Percentiles rank a stretch among this genome's conserved stretches.
These are phyloP conservation scores for Penicillium decumbens DNA, from an alignment of 2,329 filamentous ascomycete genomes.

Conservation along the genomic window DNA sequence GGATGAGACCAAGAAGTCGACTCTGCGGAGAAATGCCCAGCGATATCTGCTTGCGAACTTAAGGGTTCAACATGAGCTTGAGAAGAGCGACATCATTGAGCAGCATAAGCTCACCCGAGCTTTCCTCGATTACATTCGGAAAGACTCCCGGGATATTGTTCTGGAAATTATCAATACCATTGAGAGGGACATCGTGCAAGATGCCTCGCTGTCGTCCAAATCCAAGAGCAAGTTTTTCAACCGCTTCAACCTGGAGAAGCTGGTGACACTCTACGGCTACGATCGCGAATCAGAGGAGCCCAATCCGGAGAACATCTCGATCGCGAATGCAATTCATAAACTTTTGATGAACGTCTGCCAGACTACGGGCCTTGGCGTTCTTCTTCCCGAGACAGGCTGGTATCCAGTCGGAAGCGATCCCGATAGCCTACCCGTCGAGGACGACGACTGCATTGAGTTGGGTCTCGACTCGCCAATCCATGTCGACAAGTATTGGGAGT, in stretches of 20 bases:
- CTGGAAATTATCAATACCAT: conserved; percentile 69
- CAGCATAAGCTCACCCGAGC: conserved; percentile 65
- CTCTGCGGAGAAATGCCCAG: conserved; percentile 76
- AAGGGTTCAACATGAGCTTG: conserved; percentile 69
- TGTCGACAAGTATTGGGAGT: conserved; percentile 62
- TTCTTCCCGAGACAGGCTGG: conserved; percentile 73
- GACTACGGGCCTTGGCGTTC: conserved; percentile 64
- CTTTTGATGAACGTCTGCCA: conserved; percentile 75
- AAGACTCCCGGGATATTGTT: conserved; percentile 71
- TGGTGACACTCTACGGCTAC: conserved; percentile 66
- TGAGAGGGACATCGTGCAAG: conserved; percentile 66
- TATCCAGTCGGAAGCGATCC: conserved; percentile 69
- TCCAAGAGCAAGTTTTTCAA: conserved; percentile 73
- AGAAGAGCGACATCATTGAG: conserved; percentile 76
- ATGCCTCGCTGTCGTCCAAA: conserved; percentile 66
- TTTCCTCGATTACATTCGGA: conserved; percentile 70
- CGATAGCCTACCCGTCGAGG: conserved; percentile 48
- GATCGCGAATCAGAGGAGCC: conserved; percentile 46
- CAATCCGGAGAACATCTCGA: conserved; percentile 43
- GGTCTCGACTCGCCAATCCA: conserved; percentile 66
- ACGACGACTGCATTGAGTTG: conserved; percentile 54
- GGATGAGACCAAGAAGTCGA: conserved; percentile 66
- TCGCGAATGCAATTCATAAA: conserved; percentile 67
- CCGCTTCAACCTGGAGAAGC: conserved; percentile 64
- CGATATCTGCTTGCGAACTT: conserved; percentile 75